These are phyloP conservation scores for Erodium trifolium DNA, from an alignment of 441 rosid species.

Conservation along the genomic window DNA sequence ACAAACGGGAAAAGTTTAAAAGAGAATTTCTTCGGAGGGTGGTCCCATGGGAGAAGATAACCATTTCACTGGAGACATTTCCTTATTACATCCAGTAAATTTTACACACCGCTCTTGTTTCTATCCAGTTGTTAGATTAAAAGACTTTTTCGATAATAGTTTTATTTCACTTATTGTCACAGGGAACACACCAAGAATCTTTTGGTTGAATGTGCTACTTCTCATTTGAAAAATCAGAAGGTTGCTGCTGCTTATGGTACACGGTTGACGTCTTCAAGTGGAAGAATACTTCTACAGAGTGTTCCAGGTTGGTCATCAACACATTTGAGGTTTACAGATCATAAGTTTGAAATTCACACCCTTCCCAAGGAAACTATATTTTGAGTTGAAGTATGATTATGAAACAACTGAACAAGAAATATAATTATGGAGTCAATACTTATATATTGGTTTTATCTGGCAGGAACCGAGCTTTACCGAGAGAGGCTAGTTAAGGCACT, in stretches of 20 bases:
- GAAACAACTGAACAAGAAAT: conserved; percentile 1
- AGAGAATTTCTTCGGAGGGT: conserved; percentile 67
- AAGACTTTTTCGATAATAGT: conserved; percentile 12
- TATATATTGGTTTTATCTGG: conserved; percentile 19
- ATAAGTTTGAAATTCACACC: background rate
- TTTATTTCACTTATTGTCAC: conserved; percentile 19
- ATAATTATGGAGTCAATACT: conserved; percentile 16
- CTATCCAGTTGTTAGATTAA: conserved; percentile 10
- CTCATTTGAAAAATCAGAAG: conserved; percentile 67
- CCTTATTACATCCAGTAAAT: conserved; percentile 83
- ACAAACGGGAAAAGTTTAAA: conserved; percentile 65
- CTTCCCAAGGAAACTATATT: background rate
- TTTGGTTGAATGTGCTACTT: conserved; percentile 75
- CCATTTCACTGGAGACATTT: conserved; percentile 78
- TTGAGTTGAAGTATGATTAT: background rate
- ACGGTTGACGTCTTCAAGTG: conserved; percentile 71
- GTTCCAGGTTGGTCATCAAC: conserved; percentile 55
- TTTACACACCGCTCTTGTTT: conserved; percentile 9
- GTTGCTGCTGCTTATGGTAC: conserved; percentile 52
- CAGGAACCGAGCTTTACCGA: conserved; percentile 91
- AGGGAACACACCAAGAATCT: conserved; percentile 68
- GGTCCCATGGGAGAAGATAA: conserved; percentile 85
- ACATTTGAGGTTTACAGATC: conserved; percentile 8
- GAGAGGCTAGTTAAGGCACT: conserved; percentile 92
- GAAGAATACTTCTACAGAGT: conserved; percentile 86